phyloP scores from a whole-genome alignment of 768 basidiomycete species.

The Tulasnella sp. region DNA sequence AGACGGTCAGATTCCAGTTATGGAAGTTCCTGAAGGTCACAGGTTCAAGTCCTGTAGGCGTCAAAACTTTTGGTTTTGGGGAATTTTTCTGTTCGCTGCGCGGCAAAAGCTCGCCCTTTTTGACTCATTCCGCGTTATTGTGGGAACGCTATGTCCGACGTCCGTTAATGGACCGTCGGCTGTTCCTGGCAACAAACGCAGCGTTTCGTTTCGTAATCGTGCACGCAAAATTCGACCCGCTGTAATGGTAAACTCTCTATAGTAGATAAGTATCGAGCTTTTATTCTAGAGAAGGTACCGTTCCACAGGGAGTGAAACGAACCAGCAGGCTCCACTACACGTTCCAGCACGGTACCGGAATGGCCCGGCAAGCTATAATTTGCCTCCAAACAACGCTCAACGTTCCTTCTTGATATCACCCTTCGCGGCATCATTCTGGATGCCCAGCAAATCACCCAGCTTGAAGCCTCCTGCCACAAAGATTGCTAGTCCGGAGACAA shows the following conservation, averaged over 20 bases:
- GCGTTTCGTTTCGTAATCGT: background rate
- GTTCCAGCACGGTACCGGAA: background rate
- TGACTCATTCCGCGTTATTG: background rate
- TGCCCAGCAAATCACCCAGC: background rate
- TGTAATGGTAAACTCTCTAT: too few relatives aligned
- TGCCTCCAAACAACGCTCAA: background rate
- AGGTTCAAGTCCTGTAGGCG: conserved; percentile 25
- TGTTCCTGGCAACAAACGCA: background rate
- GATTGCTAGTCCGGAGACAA: background rate
- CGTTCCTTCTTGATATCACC: background rate
- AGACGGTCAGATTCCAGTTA: conserved; percentile 25
- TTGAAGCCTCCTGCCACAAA: background rate
- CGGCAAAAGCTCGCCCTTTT: background rate
- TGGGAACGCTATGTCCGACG: background rate
- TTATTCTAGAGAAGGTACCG: too few relatives aligned
- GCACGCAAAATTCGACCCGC: too few relatives aligned
- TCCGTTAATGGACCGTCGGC: background rate
- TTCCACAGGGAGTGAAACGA: too few relatives aligned
- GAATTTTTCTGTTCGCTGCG: background rate
- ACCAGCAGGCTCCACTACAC: too few relatives aligned
- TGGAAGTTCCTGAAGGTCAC: conserved; percentile 25
- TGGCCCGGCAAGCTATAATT: background rate
- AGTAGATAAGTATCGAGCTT: too few relatives aligned
- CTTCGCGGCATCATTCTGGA: background rate
- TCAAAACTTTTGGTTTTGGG: conserved; percentile 5